These are phyloP conservation scores for Papilionanthe hybrid DNA, from an alignment of 116 monocot genomes.

Conservation along the genomic window DNA sequence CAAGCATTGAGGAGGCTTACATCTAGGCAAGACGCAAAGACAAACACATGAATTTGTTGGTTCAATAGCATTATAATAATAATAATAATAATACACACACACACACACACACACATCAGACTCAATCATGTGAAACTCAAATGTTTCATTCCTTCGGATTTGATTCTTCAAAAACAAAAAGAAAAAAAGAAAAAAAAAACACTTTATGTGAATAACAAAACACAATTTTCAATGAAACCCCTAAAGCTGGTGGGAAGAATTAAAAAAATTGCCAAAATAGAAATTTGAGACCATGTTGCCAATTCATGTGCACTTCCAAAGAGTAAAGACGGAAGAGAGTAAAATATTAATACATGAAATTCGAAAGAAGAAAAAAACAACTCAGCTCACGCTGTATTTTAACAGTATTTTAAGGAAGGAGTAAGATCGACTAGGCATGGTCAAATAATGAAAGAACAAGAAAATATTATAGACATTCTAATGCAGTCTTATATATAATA, in stretches of 20 bases:
- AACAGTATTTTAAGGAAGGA: not conserved
- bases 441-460: not conserved
- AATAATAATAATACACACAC: too few relatives aligned
- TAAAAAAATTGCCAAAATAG: constrained; percentile 14
- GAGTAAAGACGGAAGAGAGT: constrained; percentile 14
- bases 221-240: not conserved
- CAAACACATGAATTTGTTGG: not conserved
- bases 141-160: not conserved
- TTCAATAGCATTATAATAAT: not conserved
- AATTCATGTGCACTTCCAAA: constrained; percentile 17
- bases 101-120: not conserved
- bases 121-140: not conserved
- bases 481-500: not conserved
- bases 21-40: not conserved
- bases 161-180: not conserved
- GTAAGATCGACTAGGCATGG: not conserved
- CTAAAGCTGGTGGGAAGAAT: constrained; percentile 1
- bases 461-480: not conserved
- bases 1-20: not conserved
- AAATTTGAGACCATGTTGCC: constrained; percentile 23
- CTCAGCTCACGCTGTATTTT: not conserved
- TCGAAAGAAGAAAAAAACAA: not conserved
- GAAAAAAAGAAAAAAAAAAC: not conserved
- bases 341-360: constrained; percentile 13
- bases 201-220: not conserved